Conservation (phyloP, 1,284 basidiomycete species). For the Cystobasidium slooffiae region DNA sequence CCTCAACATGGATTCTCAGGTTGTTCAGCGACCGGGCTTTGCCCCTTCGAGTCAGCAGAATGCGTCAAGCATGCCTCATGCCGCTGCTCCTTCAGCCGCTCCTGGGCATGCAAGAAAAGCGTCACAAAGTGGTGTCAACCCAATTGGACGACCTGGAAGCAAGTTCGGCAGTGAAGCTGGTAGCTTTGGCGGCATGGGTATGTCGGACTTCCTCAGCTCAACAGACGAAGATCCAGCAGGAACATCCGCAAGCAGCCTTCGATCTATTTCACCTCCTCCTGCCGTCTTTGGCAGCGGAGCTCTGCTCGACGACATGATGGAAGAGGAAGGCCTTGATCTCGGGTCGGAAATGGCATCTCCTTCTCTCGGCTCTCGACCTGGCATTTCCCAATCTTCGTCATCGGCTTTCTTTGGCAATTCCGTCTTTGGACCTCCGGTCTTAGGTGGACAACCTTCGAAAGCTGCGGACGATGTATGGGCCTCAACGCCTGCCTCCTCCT, state of each 20-base stretch:
- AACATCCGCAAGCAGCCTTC: slow-evolving; percentile 41
- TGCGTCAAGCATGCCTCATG: slow-evolving; percentile 9
- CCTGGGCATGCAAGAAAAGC: slow-evolving; percentile 28
- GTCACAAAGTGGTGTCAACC: slow-evolving; percentile 27
- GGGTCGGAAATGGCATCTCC: slow-evolving; percentile 3
- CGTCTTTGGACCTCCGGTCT: slow-evolving; percentile 27
- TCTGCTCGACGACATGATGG: slow-evolving; percentile 44
- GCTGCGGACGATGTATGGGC: slow-evolving; percentile 37
- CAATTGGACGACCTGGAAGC: slow-evolving; percentile 28
- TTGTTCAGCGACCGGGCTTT: slow-evolving; percentile 24
- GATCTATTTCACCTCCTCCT: slow-evolving; percentile 44
- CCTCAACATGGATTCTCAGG: slow-evolving; percentile 43
- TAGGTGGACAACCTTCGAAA: slow-evolving; percentile 31
- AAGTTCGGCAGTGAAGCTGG: slow-evolving; percentile 22
- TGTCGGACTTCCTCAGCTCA: slow-evolving; percentile 39
- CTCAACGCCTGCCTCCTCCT: slow-evolving; percentile 37
- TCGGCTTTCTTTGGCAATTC: slow-evolving; percentile 23
- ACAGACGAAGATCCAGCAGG: slow-evolving; percentile 39
- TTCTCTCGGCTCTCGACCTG: slow-evolving; percentile 15
- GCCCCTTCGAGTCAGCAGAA: slow-evolving; percentile 5
- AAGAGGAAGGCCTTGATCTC: slow-evolving; percentile 38
- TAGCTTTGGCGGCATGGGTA: slow-evolving; percentile 31
- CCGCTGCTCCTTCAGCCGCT: slow-evolving; percentile 15
- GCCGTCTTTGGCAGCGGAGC: slow-evolving; percentile 40
- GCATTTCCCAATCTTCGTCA: background rate